Percentiles rank a stretch among this genome's conserved stretches.
Evolutionary conservation across 208 protist species (phyloP).

Genomic region (Jaenimonas drosophilae): DNA sequence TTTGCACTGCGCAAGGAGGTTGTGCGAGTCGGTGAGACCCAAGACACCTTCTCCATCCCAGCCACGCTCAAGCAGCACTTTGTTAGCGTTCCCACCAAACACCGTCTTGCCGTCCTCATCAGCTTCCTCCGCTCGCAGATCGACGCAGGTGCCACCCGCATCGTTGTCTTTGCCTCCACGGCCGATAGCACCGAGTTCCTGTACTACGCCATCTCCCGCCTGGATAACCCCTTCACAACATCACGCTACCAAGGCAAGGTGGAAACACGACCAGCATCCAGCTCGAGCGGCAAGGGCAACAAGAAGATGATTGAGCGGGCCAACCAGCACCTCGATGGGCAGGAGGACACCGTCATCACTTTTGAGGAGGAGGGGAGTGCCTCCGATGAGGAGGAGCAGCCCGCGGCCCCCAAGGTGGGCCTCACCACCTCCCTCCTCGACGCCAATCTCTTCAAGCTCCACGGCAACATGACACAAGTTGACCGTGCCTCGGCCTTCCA

Average conservation of each 20-base stretch:
- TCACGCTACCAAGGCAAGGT: conserved; percentile 5
- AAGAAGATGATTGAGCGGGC: conserved; percentile 49
- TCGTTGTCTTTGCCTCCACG: conserved; percentile 97
- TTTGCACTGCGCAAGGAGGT: conserved; percentile 69
- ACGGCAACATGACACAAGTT: conserved; percentile 92
- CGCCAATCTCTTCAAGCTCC: conserved; percentile 87
- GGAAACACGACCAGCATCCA: conserved; percentile 4
- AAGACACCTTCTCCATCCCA: conserved; percentile 69
- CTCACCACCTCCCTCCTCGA: conserved; percentile 52
- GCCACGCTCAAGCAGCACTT: conserved; percentile 68
- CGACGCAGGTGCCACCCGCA: conserved; percentile 89
- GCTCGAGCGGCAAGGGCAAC: conserved; percentile 1
- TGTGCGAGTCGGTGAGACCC: conserved; percentile 48
- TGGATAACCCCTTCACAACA: conserved; percentile 49
- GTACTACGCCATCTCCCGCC: conserved; percentile 87
- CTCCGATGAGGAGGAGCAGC: conserved; percentile 1
- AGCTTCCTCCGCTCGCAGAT: conserved; percentile 83
- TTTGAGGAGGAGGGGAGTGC: conserved; percentile 16
- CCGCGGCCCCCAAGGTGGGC: neutral
- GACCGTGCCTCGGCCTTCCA: conserved; percentile 90
- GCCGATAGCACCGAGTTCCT: conserved; percentile 96
- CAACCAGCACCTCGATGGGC: conserved; percentile 38
- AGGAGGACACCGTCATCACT: conserved; percentile 3
- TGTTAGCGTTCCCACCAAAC: conserved; percentile 57
- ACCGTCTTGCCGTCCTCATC: conserved; percentile 93